Conservation (phyloP, 176 grass and related monocot species). For the Triticum turgidum region DNA sequence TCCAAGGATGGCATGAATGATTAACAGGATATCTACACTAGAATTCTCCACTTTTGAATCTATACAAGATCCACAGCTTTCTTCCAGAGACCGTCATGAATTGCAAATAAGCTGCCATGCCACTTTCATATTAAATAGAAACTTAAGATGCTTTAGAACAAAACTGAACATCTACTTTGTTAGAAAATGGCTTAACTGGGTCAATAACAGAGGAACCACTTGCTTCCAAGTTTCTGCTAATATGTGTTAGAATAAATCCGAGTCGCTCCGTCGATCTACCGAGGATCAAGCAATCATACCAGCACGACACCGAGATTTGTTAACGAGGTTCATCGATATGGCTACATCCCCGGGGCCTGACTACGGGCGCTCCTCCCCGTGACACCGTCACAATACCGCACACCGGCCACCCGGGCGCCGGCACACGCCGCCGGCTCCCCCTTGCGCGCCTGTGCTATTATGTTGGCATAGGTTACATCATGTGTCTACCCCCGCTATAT, state of each 20-base stretch:
- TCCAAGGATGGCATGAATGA: conserved; percentile 16
- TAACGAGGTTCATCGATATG: no score
- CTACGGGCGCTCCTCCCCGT: no score
- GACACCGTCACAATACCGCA: no score
- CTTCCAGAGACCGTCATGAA: not conserved
- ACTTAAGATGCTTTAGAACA: not conserved
- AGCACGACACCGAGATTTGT: no score
- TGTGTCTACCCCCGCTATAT: no score
- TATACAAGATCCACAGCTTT: not conserved
- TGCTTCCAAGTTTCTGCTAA: not conserved
- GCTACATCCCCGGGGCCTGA: no score
- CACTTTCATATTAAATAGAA: not conserved
- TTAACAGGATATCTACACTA: not conserved
- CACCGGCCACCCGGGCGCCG: no score
- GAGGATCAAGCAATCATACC: no score
- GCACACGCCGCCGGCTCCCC: no score
- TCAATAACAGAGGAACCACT: not conserved
- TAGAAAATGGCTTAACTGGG: not conserved
- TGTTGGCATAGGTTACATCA: no score
- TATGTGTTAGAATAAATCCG: not conserved
- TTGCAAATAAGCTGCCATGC: not conserved
- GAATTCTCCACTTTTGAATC: not conserved
- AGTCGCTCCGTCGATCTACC: no score
- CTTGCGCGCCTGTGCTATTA: no score
- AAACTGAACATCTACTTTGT: not conserved